phyloP scores from a whole-genome alignment of 441 rosid species.

The Biscutella laevigata region DNA sequence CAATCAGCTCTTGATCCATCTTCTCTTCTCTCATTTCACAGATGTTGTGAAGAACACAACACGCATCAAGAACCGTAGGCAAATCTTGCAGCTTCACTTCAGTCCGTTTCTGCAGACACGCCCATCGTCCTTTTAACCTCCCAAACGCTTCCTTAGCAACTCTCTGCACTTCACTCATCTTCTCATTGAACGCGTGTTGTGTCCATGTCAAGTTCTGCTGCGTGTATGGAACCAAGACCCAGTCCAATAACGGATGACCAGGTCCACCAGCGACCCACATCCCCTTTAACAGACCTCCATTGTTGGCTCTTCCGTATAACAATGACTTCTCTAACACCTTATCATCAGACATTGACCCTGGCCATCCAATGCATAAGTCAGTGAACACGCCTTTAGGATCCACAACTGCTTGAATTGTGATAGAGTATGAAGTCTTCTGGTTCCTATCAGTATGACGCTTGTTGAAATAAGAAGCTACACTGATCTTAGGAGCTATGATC shows the following conservation, averaged over 20 bases:
- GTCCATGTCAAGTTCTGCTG: slow-evolving; percentile 69
- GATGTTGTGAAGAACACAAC: slow-evolving; percentile 64
- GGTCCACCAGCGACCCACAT: slow-evolving; percentile 59
- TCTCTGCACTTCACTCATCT: slow-evolving; percentile 51
- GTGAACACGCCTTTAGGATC: slow-evolving; percentile 61
- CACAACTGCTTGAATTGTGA: slow-evolving; percentile 64
- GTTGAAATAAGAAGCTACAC: slow-evolving; percentile 64
- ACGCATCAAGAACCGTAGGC: slow-evolving; percentile 62
- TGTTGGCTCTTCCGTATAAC: slow-evolving; percentile 49
- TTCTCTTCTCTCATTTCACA: slow-evolving; percentile 54
- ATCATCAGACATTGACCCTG: slow-evolving; percentile 69
- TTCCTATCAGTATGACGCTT: slow-evolving; percentile 71
- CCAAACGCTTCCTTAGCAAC: slow-evolving; percentile 54
- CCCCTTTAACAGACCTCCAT: slow-evolving; percentile 48
- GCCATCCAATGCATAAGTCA: slow-evolving; percentile 72
- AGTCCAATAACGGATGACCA: slow-evolving; percentile 55
- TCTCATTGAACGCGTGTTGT: slow-evolving; percentile 64
- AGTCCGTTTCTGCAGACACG: slow-evolving; percentile 57
- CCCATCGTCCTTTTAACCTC: slow-evolving; percentile 60
- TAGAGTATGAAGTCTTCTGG: slow-evolving; percentile 67
- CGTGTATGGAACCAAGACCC: slow-evolving; percentile 69
- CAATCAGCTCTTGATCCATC: slow-evolving; percentile 31
- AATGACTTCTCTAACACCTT: slow-evolving; percentile 66
- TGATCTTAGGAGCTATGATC: slow-evolving; percentile 63
- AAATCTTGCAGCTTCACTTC: slow-evolving; percentile 63